phyloP scores from a whole-genome alignment of 2,329 filamentous ascomycete species.

The Fusarium sp. region DNA sequence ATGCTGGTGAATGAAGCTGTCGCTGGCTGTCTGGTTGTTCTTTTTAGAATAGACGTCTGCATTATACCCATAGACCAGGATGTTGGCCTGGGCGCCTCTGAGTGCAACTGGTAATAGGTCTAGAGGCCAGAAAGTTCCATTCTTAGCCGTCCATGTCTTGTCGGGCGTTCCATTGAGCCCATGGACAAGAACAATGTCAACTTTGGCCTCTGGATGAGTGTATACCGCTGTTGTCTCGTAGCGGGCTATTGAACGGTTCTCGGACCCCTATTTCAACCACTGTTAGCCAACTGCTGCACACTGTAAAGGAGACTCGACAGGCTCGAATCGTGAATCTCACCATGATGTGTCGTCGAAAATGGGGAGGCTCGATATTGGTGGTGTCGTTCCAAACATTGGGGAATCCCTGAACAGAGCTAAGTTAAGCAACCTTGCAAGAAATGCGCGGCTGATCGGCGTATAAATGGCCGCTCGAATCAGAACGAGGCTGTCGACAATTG shows the following conservation, averaged over 20 bases:
- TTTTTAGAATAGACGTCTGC: constrained; percentile 68
- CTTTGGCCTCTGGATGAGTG: constrained; percentile 67
- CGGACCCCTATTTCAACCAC: constrained; percentile 52
- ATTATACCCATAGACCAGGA: constrained; percentile 81
- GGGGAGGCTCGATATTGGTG: constrained; percentile 12
- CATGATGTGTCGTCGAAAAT: constrained; percentile 40
- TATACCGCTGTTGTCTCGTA: constrained; percentile 71
- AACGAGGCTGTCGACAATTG: constrained; percentile 20
- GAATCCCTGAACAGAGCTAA: neutral
- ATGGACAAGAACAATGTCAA: constrained; percentile 77
- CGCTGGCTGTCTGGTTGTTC: constrained; percentile 66
- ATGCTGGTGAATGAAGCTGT: constrained; percentile 77
- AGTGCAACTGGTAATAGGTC: constrained; percentile 74
- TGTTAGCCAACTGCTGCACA: neutral
- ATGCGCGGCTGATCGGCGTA: constrained; percentile 4
- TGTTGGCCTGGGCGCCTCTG: constrained; percentile 67
- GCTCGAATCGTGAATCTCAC: constrained; percentile 26
- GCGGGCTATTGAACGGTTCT: constrained; percentile 52
- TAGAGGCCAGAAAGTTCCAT: constrained; percentile 75
- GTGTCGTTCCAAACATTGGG: constrained; percentile 29
- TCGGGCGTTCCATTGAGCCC: constrained; percentile 75
- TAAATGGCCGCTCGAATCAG: constrained; percentile 20
- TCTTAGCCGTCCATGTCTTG: constrained; percentile 69
- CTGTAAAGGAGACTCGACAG: neutral
- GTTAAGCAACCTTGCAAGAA: neutral